Percentiles rank a stretch among this genome's conserved stretches.
Evolutionary conservation across 2,329 filamentous ascomycete species (phyloP).

Genomic region (Tolypocladium amazonense): DNA sequence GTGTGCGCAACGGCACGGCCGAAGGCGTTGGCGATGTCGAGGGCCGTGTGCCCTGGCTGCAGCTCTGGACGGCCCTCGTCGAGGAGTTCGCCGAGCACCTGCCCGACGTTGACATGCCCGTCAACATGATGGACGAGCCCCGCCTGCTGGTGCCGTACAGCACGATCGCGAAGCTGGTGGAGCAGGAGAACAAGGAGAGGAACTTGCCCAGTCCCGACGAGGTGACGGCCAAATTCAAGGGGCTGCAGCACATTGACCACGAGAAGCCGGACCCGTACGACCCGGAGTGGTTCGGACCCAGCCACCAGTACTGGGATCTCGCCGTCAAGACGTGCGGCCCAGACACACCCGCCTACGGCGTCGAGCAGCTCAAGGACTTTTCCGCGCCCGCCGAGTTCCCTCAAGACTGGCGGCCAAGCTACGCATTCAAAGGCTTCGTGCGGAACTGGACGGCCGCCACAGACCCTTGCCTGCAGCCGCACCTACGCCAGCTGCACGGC

Average conservation of each 20-base stretch:
- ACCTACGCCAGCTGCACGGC: slow-evolving; percentile 39
- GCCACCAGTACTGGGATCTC: slow-evolving; percentile 48
- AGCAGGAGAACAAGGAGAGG: slow-evolving; percentile 33
- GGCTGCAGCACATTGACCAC: slow-evolving; percentile 25
- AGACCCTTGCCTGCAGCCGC: slow-evolving; percentile 49
- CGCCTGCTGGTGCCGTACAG: slow-evolving; percentile 51
- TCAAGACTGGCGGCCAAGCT: slow-evolving; percentile 20
- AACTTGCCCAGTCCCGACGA: slow-evolving; percentile 29
- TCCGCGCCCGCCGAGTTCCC: slow-evolving; percentile 22
- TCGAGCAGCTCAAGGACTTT: slow-evolving; percentile 18
- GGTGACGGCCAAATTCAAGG: slow-evolving; percentile 32
- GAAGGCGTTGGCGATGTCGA: slow-evolving; percentile 25
- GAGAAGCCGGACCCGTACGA: slow-evolving; percentile 26
- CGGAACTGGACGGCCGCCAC: slow-evolving; percentile 47
- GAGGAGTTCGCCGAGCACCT: slow-evolving; percentile 39
- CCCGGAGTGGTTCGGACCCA: slow-evolving; percentile 33
- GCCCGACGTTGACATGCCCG: slow-evolving; percentile 56
- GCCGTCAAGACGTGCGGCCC: slow-evolving; percentile 46
- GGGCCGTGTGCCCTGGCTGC: slow-evolving; percentile 31
- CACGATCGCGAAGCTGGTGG: slow-evolving; percentile 39
- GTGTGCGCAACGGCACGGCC: slow-evolving; percentile 35
- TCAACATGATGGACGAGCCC: slow-evolving; percentile 55
- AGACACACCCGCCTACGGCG: slow-evolving; percentile 34
- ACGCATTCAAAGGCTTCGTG: slow-evolving; percentile 37
- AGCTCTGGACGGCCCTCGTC: slow-evolving; percentile 39